phyloP scores from a whole-genome alignment of 305 asterid species.

The Andrographis paniculata region DNA sequence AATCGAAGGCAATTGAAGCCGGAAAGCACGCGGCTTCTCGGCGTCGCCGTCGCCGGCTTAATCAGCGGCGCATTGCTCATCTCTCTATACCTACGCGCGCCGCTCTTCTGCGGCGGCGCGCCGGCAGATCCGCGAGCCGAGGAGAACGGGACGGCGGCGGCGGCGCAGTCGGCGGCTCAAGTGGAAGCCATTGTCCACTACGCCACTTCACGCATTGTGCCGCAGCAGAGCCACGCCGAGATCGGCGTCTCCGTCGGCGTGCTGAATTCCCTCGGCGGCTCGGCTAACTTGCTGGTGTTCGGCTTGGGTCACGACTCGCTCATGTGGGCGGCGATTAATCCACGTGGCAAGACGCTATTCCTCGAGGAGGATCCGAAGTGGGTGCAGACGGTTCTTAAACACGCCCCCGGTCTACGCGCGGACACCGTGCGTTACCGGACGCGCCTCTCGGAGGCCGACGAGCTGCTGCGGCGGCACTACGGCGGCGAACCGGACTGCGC shows the following conservation, averaged over 20 bases:
- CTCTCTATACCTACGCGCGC: not conserved
- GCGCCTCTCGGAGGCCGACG: not conserved
- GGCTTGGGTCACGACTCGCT: not conserved
- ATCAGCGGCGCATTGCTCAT: not conserved
- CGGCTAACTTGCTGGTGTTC: not conserved
- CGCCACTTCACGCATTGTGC: not conserved
- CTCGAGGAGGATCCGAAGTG: slow-evolving; percentile 1
- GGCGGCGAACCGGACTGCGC: not conserved
- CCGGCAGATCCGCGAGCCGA: too few species aligned
- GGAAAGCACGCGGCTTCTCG: not conserved
- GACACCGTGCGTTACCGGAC: not conserved
- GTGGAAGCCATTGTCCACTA: not conserved
- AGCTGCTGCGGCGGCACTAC: not conserved
- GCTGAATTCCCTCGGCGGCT: not conserved
- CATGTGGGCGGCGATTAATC: not conserved
- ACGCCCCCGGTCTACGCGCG: not conserved
- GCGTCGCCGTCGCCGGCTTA: not conserved
- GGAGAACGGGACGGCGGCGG: not conserved
- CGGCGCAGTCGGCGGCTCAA: not conserved
- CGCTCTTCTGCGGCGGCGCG: not conserved
- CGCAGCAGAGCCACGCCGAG: not conserved
- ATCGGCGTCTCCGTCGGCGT: not conserved
- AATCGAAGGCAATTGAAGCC: not conserved
- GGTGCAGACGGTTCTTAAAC: not conserved
- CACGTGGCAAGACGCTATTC: slow-evolving; percentile 1